Percentiles rank a stretch among this genome's conserved stretches.
Conservation (phyloP, 257 asterid species). For the Penstemon newberryi region DNA sequence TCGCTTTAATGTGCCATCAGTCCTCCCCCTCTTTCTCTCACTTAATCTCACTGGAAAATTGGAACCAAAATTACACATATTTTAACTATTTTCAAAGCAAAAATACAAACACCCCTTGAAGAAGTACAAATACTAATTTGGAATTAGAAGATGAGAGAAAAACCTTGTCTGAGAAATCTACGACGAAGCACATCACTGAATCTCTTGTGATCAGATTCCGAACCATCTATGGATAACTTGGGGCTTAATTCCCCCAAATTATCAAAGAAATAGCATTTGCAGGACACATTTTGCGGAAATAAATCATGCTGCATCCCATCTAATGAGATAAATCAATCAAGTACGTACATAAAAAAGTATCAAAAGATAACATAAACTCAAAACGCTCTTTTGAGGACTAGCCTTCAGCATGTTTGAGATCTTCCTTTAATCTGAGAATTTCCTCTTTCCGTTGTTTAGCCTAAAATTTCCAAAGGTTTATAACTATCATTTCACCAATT, state of each 20-base stretch:
- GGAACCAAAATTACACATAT: conserved; percentile 19
- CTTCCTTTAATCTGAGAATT: conserved; percentile 74
- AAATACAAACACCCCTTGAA: conserved; percentile 10
- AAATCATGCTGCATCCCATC: conserved; percentile 73
- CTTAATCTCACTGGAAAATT: conserved; percentile 60
- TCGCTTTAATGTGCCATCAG: conserved; percentile 34
- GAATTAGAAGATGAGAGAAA: not conserved
- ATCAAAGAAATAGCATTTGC: conserved; percentile 94
- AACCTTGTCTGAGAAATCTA: conserved; percentile 93
- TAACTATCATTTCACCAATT: not conserved
- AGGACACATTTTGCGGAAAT: conserved; percentile 66
- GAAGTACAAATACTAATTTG: not conserved
- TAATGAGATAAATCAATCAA: conserved; percentile 30
- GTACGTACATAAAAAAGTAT: not conserved
- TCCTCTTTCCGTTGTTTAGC: conserved; percentile 80
- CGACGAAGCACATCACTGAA: conserved; percentile 70
- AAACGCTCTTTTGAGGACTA: conserved; percentile 20
- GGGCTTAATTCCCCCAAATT: conserved; percentile 58
- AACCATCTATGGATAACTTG: conserved; percentile 26
- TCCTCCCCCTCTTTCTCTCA: conserved; percentile 60
- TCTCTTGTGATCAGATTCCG: conserved; percentile 44
- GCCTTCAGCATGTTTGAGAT: conserved; percentile 86
- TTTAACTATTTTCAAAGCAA: conserved; percentile 3
- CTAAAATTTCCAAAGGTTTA: conserved; percentile 35
- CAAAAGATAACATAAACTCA: conserved; percentile 15